Evolutionary conservation across 345 rosid species (phyloP), one percentile per base, ranked within the genome.

Genomic region (Raphanus sativus): DNA sequence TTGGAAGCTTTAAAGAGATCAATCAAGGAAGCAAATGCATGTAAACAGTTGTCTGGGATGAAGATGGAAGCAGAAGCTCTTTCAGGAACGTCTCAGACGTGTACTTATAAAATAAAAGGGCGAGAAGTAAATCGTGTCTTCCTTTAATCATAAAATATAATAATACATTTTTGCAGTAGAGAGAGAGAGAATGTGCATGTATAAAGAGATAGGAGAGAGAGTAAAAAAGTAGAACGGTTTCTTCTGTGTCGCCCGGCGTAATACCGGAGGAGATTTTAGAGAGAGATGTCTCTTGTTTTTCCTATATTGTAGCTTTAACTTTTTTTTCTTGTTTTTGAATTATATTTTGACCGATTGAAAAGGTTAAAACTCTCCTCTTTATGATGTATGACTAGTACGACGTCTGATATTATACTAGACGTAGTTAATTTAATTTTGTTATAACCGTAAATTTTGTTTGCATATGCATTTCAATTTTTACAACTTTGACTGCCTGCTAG

Each of bases 191-290:
- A 69, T 73, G 64, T 33, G 75, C 77, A 75, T 78, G 73, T 42
- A 66, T 66, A 77, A 71, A 64, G 60, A 29, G 0, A 36, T 66
- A 64, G 76, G 77, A 66, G 82, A 64, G 80, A 40, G 70, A 7
- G 12, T 1, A 4, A 21, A 73, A 78, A 62, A 52, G 65, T 52
- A 62, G 82, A 80, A 84, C 87, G 85, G 88, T 81, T 80, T 84
- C 87, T 59, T 71, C 88, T 86, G 71, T 79, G 86, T 81, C 78
- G 83, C 72, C 88, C 91, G 84, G 91, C 90, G 87, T 75, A 78
- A 83, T 82, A 82, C 79, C 81, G 82, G 87, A 82, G 86, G 75
- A 74, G 73, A 67, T 56, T 56, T 21, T 55, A 58, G 73, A 32
- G 38, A 17, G 73, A 15, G 10, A 60, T 11, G 8, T 62, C 2